Conservation (phyloP, 805 yeast genomes). For the Saccharomycopsis oosterbeekiorum region DNA sequence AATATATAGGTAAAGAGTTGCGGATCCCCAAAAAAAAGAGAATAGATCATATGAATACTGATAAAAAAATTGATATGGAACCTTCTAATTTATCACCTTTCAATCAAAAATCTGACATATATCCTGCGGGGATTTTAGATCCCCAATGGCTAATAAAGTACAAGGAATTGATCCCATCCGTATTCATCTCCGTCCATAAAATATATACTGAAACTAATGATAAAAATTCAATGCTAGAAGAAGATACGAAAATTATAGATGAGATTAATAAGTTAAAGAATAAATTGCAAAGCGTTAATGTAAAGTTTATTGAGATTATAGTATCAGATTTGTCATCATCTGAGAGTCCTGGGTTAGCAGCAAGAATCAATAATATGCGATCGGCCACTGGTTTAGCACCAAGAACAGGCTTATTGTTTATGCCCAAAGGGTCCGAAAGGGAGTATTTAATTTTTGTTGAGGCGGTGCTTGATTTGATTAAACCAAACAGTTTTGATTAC, state of each 20-base stretch:
- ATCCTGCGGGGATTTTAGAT: slow-evolving; percentile 34
- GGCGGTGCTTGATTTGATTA: slow-evolving; percentile 30
- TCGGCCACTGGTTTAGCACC: slow-evolving; percentile 35
- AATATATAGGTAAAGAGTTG: slow-evolving; percentile 24
- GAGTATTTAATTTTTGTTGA: slow-evolving; percentile 34
- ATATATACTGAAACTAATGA: slow-evolving; percentile 27
- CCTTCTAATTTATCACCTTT: slow-evolving; percentile 35
- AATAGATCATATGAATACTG: slow-evolving; percentile 1
- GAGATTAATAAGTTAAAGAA: slow-evolving; percentile 30
- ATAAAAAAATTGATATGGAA: not conserved
- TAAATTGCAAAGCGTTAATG: slow-evolving; percentile 24
- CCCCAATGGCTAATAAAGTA: slow-evolving; percentile 47
- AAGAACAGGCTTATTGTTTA: slow-evolving; percentile 34
- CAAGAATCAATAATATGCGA: slow-evolving; percentile 30
- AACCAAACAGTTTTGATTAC: slow-evolving; percentile 35
- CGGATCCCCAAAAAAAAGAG: slow-evolving; percentile 20
- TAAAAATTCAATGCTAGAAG: slow-evolving; percentile 2
- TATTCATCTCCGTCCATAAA: slow-evolving; percentile 36
- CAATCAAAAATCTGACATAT: slow-evolving; percentile 30
- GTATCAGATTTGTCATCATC: slow-evolving; percentile 20
- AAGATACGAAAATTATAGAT: slow-evolving; percentile 23
- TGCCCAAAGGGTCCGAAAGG: slow-evolving; percentile 32
- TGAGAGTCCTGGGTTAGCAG: slow-evolving; percentile 20
- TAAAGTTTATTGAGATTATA: slow-evolving; percentile 29
- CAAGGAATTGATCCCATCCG: slow-evolving; percentile 36